Evolutionary conservation across 1,284 basidiomycete genomes (phyloP), one percentile per base, ranked within the genome.

Genomic region (Ceratobasidium sp.): DNA sequence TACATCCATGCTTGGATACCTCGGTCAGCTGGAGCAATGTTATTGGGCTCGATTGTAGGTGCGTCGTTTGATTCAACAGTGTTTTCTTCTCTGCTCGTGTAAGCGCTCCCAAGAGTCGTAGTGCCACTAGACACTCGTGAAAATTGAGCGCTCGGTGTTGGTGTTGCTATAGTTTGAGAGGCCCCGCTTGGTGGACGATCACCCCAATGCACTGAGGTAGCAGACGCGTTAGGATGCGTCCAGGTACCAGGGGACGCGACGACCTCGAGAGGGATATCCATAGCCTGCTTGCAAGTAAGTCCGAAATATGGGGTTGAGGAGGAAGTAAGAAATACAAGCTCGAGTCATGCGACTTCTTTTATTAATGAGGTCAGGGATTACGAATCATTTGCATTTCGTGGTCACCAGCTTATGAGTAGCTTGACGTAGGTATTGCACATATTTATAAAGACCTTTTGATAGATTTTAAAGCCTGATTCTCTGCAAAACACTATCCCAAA

Each of bases 1-100:
- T 84, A 76, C 17, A 76, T 48, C 69, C 69, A 72, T 7, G 69
- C 69, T n/a, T 62, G 56, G 41, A 53, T 22, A 9, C 69, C 69
- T 41, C 57, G 69, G 33, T 72, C 69, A 33, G 69, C 57, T 44
- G 54, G 67, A 1, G 53, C 53, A 48, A 71, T 36, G 27, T 60
- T 50, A 29, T 22, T 48, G 19, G 67, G 27, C 36, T 48, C 67
- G 33, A 45, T 5, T 11, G 56, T 29, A 27, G 27, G 44, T 8
- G 27, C 45, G 4, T 36, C 57, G 31, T 50, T 47, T 22, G 24
- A 33, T 17, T 72, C 56, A 22, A 41, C 17, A 8, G 14, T 27
- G 36, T 24, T 29, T 29, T 57, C 66, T 14, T 41, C 9, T 15
- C 22, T 22, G 19, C 22, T 57, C 36, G 36, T 6, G 22, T 29